Conservation (phyloP, 345 rosid species). For the thale cress (Arabidopsis thaliana) region TAIR10.1 NC_003070.9:16555501-16556000, state of each 20-base stretch:
- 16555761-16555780: background rate
- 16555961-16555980: background rate
- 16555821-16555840: background rate
- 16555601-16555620: too few species aligned
- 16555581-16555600: too few species aligned
- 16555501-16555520: background rate
- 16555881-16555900: background rate
- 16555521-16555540: background rate
- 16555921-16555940: background rate
- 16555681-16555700: background rate
- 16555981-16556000: background rate
- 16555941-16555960: background rate
- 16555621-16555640: too few species aligned
- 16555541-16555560: background rate
- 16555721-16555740: background rate
- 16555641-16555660: background rate
- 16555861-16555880: background rate
- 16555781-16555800: background rate
- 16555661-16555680: background rate
- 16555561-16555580: background rate
- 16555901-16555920: background rate
- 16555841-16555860: too few species aligned
- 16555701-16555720: too few species aligned
- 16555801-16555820: background rate
- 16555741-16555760: background rate